Percentiles rank a stretch among this genome's conserved stretches.
Conservation (phyloP, 1,139 yeast species). For the Yamadazyma sp. region DNA sequence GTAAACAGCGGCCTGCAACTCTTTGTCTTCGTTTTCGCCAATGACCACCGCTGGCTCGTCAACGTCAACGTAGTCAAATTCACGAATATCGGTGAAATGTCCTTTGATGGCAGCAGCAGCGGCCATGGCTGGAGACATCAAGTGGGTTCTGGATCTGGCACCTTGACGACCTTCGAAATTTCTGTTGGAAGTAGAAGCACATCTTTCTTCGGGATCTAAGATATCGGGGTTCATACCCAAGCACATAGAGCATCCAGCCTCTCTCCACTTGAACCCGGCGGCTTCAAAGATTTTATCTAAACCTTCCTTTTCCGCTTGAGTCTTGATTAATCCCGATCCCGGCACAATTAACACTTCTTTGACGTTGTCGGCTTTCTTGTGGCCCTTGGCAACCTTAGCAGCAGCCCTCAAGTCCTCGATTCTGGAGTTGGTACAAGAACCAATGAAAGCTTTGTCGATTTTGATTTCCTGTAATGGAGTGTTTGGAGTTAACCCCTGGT, state of each 20-base stretch:
- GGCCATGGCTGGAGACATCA: constrained; percentile 99
- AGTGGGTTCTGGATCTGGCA: constrained; percentile 91
- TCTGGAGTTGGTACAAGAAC: constrained; percentile 97
- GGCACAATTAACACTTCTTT: constrained; percentile 90
- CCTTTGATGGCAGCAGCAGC: constrained; percentile 97
- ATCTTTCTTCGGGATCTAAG: constrained; percentile 89
- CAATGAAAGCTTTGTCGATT: constrained; percentile 93
- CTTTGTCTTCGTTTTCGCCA: constrained; percentile 56
- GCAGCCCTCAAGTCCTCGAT: constrained; percentile 96
- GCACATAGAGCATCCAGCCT: constrained; percentile 99
- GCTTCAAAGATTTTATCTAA: constrained; percentile 83
- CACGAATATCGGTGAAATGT: constrained; percentile 86
- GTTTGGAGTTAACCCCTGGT: constrained; percentile 88
- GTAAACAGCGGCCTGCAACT: constrained; percentile 65
- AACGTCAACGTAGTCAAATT: constrained; percentile 59
- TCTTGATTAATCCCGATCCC: constrained; percentile 92
- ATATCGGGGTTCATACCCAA: constrained; percentile 99
- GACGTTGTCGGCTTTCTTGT: constrained; percentile 79
- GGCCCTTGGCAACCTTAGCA: constrained; percentile 89
- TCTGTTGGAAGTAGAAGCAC: constrained; percentile 98
- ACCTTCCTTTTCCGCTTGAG: constrained; percentile 93
- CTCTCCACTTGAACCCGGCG: constrained; percentile 98
- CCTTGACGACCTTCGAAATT: constrained; percentile 99
- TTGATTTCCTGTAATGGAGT: constrained; percentile 71
- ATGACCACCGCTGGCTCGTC: constrained; percentile 64